These are phyloP conservation scores for Starmerella asiatica DNA, from an alignment of 805 yeast genomes.

Conservation along the genomic window DNA sequence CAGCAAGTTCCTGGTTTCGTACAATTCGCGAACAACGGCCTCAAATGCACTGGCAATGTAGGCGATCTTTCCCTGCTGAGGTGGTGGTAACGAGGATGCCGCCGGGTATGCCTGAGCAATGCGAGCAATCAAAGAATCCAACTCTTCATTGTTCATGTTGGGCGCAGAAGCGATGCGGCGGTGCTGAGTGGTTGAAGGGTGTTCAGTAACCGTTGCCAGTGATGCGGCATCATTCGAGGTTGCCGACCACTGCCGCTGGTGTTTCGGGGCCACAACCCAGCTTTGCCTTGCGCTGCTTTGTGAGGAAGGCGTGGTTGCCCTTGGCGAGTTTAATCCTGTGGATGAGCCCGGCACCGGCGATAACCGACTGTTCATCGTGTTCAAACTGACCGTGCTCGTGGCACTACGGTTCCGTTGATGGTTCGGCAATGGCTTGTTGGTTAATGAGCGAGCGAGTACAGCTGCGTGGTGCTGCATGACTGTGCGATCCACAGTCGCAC, in stretches of 20 bases:
- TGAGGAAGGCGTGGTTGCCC: no score
- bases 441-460: constrained; percentile 16
- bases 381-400: constrained; percentile 2
- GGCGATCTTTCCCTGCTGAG: constrained; percentile 8
- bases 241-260: constrained; percentile 8
- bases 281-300: no score
- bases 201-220: constrained; percentile 9
- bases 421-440: constrained; percentile 16
- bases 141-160: constrained; percentile 9
- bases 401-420: constrained; percentile 12
- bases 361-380: neutral
- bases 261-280: constrained; percentile 13
- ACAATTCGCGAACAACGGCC: constrained; percentile 12
- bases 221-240: constrained; percentile 2
- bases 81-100: constrained; percentile 15
- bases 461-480: constrained; percentile 21
- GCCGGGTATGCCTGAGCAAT: constrained; percentile 12
- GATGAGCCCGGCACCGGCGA: no score
- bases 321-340: no score
- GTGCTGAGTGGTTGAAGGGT: no score
- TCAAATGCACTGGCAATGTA: constrained; percentile 16
- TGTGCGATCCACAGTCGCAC: constrained; percentile 10
- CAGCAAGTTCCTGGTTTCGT: constrained; percentile 8
- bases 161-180: constrained; percentile 1
- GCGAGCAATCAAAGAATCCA: constrained; percentile 9